phyloP scores from a whole-genome alignment of 441 rosid species.

The Capsella rubella region DNA sequence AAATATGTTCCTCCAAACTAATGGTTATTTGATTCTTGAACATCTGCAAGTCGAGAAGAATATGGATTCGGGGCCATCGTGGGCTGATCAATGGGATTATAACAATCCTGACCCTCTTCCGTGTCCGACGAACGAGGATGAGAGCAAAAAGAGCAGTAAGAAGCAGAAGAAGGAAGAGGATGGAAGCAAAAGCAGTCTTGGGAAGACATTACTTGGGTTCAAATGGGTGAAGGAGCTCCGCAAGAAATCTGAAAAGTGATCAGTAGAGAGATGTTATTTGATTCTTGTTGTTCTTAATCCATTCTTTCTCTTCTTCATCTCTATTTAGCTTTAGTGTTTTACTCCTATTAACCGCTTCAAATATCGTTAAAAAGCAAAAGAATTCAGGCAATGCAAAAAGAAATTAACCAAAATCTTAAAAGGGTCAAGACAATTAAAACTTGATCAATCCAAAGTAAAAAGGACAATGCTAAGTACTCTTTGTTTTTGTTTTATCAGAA shows the following conservation, averaged over 20 bases:
- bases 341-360: slow-evolving; percentile 6
- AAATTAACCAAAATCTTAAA: slow-evolving; percentile 32
- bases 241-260: slow-evolving; percentile 61
- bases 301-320: slow-evolving; percentile 5
- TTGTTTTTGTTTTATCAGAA: background rate
- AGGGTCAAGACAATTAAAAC: slow-evolving; percentile 28
- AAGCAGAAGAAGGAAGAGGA: slow-evolving; percentile 43
- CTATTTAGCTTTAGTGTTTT: background rate
- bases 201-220: slow-evolving; percentile 55
- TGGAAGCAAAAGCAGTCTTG: slow-evolving; percentile 50
- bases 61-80: slow-evolving; percentile 72
- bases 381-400: background rate
- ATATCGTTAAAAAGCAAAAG: background rate
- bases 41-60: slow-evolving; percentile 34
- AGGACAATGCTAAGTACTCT: background rate
- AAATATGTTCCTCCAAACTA: slow-evolving; percentile 13
- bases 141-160: slow-evolving; percentile 36
- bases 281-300: slow-evolving; percentile 5
- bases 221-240: slow-evolving; percentile 73
- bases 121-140: slow-evolving; percentile 35
- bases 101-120: slow-evolving; percentile 62
- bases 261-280: slow-evolving; percentile 43
- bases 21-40: slow-evolving; percentile 11
- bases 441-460: slow-evolving; percentile 26
- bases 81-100: slow-evolving; percentile 94